Evolutionary conservation across 192 early-diverging fungal genomes (phyloP).

Genomic region (Spinellus fusiger): DNA sequence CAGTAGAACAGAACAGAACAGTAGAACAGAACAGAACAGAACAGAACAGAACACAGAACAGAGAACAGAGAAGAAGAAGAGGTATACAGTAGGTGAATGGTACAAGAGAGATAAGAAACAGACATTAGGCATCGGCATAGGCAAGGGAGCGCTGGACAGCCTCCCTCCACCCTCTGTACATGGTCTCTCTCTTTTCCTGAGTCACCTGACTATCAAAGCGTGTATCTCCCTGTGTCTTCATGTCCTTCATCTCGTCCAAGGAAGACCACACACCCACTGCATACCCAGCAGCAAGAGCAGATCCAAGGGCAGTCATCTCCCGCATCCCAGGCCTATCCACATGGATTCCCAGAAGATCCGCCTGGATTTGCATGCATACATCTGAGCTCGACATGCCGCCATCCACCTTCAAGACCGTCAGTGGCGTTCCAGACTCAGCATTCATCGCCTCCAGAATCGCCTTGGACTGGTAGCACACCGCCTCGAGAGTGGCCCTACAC

Average conservation of each 20-base stretch:
- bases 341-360: conserved; percentile 75
- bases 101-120: no score
- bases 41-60: no score
- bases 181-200: conserved; percentile 47
- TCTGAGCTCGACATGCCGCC: conserved; percentile 91
- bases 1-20: no score
- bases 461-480: conserved; percentile 83
- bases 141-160: conserved; percentile 63
- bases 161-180: conserved; percentile 63
- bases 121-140: conserved; percentile 46
- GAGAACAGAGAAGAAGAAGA: neutral
- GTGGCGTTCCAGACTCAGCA: conserved; percentile 58
- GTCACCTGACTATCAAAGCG: conserved; percentile 38
- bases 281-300: conserved; percentile 83
- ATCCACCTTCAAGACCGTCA: conserved; percentile 78
- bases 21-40: no score
- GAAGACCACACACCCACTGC: conserved; percentile 61
- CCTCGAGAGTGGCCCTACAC: conserved; percentile 81
- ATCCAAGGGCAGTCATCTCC: conserved; percentile 89
- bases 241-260: conserved; percentile 39
- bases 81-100: neutral
- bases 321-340: conserved; percentile 81
- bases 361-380: conserved; percentile 87
- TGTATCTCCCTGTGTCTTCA: conserved; percentile 41
- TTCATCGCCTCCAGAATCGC: conserved; percentile 89